Evolutionary conservation across 208 protist species (phyloP), one percentile per base, ranked within the genome.

Genomic region (Leishmania major): DNA sequence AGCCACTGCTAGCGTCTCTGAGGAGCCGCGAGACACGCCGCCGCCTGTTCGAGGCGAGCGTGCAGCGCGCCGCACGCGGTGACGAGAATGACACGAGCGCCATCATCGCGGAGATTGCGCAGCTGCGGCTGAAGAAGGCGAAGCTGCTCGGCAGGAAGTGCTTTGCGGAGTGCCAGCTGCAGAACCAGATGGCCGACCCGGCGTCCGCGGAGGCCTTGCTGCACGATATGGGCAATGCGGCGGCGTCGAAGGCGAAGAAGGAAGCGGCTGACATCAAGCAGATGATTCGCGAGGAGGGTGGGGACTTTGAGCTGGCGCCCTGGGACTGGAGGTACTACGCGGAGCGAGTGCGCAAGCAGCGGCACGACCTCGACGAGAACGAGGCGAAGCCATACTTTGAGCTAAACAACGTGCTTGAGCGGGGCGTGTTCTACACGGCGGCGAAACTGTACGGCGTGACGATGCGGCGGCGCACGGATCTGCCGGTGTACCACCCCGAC

Each of bases 291-390:
- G 82, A n/a, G 69, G 66, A 86, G 79, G 84, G 84, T 40, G 78
- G 81, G 62, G 79, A 88, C 83, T 78, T 79, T 67, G 75, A 84
- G 71, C 76, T 94, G 10, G 88, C 77, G 40, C 80, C 90, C 31
- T 92, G 87, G 88, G 90, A 94, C 82, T 94, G 88, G 88, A 31
- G 55, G 40, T 84, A 84, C 85, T 92, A 87, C 77, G 81, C 84
- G 47, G 90, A 92, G 85, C 83, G 79, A 82, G 73, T 88, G 64
- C 88, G 90, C 59, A 87, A 89, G 80, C 53, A 85, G 75, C 77
- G 83, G 60, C 87, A 89, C 82, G 75, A 87, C 53, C 79, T 92
- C 31, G 90, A 94, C 75, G 90, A 91, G 59, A 84, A 51, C 35
- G 87, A 91, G 75, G 75, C 87, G 75, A 90, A 83, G 82, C 84